These are phyloP conservation scores for Diplodia sapinea DNA, from an alignment of 2,329 filamentous ascomycete species.

Conservation along the genomic window DNA sequence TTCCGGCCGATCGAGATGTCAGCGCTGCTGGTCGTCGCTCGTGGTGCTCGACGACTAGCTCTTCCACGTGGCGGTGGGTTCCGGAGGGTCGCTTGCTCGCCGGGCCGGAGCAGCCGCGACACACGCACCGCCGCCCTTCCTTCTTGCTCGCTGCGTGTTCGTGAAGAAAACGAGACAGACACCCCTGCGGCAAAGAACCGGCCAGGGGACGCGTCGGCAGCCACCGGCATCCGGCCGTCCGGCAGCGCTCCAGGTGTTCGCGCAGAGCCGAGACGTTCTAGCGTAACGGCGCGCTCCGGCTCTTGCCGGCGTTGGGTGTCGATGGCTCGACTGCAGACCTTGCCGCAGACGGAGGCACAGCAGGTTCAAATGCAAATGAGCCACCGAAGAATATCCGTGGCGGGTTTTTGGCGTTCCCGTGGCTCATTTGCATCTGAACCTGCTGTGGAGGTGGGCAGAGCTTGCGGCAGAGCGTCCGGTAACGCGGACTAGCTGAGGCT, in stretches of 20 bases:
- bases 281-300: conserved; percentile 1
- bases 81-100: neutral
- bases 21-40: neutral
- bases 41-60: neutral
- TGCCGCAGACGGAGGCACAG: no score
- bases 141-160: neutral
- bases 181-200: neutral
- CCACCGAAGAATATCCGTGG: no score
- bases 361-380: no score
- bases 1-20: neutral
- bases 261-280: neutral
- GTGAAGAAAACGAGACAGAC: neutral
- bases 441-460: neutral
- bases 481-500: neutral
- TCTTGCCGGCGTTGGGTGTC: neutral
- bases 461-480: neutral
- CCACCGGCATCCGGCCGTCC: neutral
- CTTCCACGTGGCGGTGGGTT: conserved; percentile 9
- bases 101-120: conserved; percentile 6
- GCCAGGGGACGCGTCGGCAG: neutral
- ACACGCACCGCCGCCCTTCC: neutral
- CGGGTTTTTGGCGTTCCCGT: no score
- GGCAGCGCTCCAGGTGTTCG: neutral
- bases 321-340: neutral
- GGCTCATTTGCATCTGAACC: no score